phyloP scores from a whole-genome alignment of 2,329 filamentous ascomycete genomes.

The Fusarium brevicatenulatum region DNA sequence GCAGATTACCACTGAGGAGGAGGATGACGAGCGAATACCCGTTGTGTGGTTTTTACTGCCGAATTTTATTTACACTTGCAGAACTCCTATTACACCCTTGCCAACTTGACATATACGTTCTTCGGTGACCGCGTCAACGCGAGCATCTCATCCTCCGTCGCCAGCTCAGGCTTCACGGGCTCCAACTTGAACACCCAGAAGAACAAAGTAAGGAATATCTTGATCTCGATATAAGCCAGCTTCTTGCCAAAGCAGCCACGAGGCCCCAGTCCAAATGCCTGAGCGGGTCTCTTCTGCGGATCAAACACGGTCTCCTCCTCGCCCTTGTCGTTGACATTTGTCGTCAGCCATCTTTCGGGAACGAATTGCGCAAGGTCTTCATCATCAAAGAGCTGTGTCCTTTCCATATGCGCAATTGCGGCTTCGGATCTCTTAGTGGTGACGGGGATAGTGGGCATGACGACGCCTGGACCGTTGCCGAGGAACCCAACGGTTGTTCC shows the following conservation, averaged over 20 bases:
- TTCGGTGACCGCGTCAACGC: slow-evolving; percentile 20
- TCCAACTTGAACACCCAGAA: slow-evolving; percentile 22
- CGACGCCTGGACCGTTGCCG: slow-evolving; percentile 39
- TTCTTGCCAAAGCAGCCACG: slow-evolving; percentile 36
- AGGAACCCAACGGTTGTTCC: slow-evolving; percentile 47
- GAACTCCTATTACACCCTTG: neutral
- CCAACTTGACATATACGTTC: slow-evolving; percentile 15
- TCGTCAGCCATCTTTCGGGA: slow-evolving; percentile 52
- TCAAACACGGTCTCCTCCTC: slow-evolving; percentile 25
- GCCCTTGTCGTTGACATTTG: neutral
- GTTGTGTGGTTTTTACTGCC: too few species aligned
- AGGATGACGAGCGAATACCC: too few species aligned
- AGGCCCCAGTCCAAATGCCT: slow-evolving; percentile 34
- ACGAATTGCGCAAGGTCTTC: slow-evolving; percentile 43
- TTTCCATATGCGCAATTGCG: neutral
- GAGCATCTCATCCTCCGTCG: slow-evolving; percentile 11
- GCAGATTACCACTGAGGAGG: too few species aligned
- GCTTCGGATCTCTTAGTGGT: slow-evolving; percentile 26
- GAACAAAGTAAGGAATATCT: slow-evolving; percentile 11
- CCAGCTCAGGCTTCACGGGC: slow-evolving; percentile 1
- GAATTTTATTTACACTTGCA: too few species aligned
- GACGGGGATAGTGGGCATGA: slow-evolving; percentile 37
- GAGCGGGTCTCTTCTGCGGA: slow-evolving; percentile 11
- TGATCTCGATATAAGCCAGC: slow-evolving; percentile 28
- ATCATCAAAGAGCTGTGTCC: slow-evolving; percentile 36